These are phyloP conservation scores for Paracorniculantispora psalliotae DNA, from an alignment of 2,329 filamentous ascomycete genomes.

Conservation along the genomic window DNA sequence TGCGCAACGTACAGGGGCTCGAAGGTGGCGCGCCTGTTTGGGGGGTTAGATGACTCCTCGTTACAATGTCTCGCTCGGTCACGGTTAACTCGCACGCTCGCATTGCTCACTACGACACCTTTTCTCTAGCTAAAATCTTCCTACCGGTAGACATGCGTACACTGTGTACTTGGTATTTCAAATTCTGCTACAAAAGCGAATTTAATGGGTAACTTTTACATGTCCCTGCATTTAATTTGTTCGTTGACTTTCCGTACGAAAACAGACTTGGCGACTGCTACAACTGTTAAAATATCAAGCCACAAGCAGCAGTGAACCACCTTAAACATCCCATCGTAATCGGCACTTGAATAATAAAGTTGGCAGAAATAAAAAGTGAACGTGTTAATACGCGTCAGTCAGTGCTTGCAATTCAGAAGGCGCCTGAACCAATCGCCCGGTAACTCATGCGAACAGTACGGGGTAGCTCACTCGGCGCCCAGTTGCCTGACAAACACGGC, in stretches of 20 bases:
- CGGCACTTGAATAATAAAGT: neutral
- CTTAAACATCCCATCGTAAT: neutral
- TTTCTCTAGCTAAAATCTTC: neutral
- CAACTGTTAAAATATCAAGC: neutral
- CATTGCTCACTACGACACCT: neutral
- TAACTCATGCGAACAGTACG: neutral
- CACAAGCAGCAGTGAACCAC: neutral
- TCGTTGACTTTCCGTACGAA: neutral
- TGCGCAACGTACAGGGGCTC: too few relatives aligned
- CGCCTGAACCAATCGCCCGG: neutral
- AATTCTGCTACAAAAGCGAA: neutral
- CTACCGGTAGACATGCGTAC: neutral
- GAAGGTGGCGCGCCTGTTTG: too few relatives aligned
- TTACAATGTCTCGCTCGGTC: neutral
- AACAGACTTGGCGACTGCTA: neutral
- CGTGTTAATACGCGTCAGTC: neutral
- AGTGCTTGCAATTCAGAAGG: neutral
- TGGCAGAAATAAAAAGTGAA: neutral
- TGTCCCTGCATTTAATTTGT: neutral
- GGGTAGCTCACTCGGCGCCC: neutral
- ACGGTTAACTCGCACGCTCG: too few relatives aligned
- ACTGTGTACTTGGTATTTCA: neutral
- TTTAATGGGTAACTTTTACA: neutral
- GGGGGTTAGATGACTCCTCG: neutral
- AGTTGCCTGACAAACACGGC: too few relatives aligned